A percentile compares a stretch with the other conserved stretches of the same genome.
These are phyloP conservation scores for Apiospora phragmitis DNA, from an alignment of 2,329 filamentous ascomycete species.

Conservation along the genomic window DNA sequence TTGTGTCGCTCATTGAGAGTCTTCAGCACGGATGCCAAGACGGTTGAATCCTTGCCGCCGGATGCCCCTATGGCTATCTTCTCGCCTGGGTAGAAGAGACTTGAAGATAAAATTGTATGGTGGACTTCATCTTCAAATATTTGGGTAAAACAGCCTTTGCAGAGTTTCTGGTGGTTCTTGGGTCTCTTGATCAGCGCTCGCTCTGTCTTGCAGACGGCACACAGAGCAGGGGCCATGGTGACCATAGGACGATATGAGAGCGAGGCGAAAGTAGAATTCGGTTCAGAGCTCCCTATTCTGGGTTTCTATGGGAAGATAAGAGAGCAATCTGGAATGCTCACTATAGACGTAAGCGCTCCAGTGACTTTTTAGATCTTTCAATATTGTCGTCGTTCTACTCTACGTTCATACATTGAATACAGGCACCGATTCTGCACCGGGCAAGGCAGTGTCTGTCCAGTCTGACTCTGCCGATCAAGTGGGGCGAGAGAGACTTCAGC, in stretches of 20 bases:
- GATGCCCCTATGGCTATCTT: slow-evolving; percentile 92
- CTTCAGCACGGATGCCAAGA: slow-evolving; percentile 91
- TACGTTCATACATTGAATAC: background rate
- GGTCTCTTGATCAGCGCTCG: slow-evolving; percentile 89
- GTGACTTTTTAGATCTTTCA: background rate
- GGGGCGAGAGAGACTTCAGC: slow-evolving; percentile 10
- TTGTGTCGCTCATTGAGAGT: slow-evolving; percentile 87
- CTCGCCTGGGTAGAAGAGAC: slow-evolving; percentile 83
- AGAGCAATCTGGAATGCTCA: too few species aligned
- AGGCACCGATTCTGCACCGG: background rate
- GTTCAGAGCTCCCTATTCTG: background rate
- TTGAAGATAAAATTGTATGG: slow-evolving; percentile 80
- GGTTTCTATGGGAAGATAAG: background rate
- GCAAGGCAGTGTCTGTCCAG: background rate
- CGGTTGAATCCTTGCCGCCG: slow-evolving; percentile 96
- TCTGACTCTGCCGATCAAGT: background rate
- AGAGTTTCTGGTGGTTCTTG: slow-evolving; percentile 93
- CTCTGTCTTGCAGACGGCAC: slow-evolving; percentile 72
- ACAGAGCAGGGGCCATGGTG: slow-evolving; percentile 74
- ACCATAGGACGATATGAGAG: background rate
- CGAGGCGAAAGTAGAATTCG: background rate
- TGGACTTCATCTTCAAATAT: slow-evolving; percentile 94
- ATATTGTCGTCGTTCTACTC: background rate
- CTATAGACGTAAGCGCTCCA: background rate
- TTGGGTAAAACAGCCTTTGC: slow-evolving; percentile 81